These are phyloP conservation scores for Sporothrix schenckii DNA, from an alignment of 2,329 filamentous ascomycete genomes.

Conservation along the genomic window DNA sequence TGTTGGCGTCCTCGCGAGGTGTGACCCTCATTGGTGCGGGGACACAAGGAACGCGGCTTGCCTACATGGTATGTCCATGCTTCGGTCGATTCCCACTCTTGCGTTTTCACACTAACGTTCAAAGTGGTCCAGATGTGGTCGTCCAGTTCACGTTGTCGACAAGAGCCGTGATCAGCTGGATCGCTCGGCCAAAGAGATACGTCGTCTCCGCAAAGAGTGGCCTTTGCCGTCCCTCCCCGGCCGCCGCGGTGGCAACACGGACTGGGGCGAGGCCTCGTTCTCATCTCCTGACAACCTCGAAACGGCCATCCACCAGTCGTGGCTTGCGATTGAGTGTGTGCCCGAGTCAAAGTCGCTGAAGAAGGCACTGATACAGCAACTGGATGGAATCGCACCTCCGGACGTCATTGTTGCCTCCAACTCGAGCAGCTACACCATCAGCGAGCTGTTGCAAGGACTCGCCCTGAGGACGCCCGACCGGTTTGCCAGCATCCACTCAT, in stretches of 20 bases:
- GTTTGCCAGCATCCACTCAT: conserved; percentile 26
- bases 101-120: background rate
- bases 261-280: conserved; percentile 9
- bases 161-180: conserved; percentile 10
- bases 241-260: background rate
- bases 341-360: conserved; percentile 10
- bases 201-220: conserved; percentile 3
- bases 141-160: conserved; percentile 23
- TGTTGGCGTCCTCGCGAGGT: conserved; percentile 8
- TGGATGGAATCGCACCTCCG: background rate
- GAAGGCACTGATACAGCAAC: background rate
- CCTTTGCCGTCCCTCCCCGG: background rate
- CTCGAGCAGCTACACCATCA: conserved; percentile 26
- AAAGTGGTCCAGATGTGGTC: conserved; percentile 26
- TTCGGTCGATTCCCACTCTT: background rate
- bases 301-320: background rate
- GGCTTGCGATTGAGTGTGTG: conserved; percentile 27
- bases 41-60: conserved; percentile 25
- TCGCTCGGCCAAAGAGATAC: background rate
- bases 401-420: conserved; percentile 18
- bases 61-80: conserved; percentile 11
- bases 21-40: conserved; percentile 24
- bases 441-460: background rate
- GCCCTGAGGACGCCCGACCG: background rate
- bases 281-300: background rate